Evolutionary conservation across 371 early-diverging fungal species (phyloP).

Genomic region (Mortierella sp.): DNA sequence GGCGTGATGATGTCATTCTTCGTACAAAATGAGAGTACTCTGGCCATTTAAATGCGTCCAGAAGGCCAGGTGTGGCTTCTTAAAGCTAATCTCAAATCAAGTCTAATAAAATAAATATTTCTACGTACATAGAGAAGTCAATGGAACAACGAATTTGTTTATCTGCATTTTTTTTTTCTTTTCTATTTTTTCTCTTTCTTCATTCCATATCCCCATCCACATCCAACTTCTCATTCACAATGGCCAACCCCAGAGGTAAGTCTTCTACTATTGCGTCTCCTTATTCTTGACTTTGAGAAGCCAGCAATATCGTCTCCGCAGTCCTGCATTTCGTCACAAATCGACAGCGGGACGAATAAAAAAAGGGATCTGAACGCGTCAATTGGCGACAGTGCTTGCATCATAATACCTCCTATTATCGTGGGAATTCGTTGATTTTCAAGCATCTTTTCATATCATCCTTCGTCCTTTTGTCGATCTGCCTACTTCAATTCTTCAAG

Average conservation of each 20-base stretch:
- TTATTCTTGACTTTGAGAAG: background rate
- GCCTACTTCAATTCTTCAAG: too few relatives aligned
- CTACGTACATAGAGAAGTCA: conserved; percentile 22
- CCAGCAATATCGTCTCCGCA: background rate
- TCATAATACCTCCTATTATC: background rate
- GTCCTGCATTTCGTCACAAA: background rate
- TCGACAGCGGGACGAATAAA: too few relatives aligned
- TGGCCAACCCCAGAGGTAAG: conserved; percentile 44
- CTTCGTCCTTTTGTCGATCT: background rate
- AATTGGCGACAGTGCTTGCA: background rate
- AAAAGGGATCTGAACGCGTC: conserved; percentile 10
- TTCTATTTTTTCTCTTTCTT: background rate
- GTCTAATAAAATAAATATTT: background rate
- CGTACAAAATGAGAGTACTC: background rate
- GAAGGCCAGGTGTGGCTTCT: too few relatives aligned
- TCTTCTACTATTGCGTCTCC: background rate
- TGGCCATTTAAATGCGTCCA: too few relatives aligned
- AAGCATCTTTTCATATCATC: background rate
- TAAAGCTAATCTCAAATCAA: too few relatives aligned
- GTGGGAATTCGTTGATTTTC: conserved; percentile 5
- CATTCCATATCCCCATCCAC: conserved; percentile 5
- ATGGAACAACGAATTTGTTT: conserved; percentile 21
- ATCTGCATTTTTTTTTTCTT: conserved; percentile 13
- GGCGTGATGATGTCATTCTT: background rate
- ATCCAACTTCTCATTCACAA: conserved; percentile 25